Percentiles rank a stretch among this genome's conserved stretches.
These are phyloP conservation scores for Senna tora DNA, from an alignment of 306 rosid genomes.

Conservation along the genomic window DNA sequence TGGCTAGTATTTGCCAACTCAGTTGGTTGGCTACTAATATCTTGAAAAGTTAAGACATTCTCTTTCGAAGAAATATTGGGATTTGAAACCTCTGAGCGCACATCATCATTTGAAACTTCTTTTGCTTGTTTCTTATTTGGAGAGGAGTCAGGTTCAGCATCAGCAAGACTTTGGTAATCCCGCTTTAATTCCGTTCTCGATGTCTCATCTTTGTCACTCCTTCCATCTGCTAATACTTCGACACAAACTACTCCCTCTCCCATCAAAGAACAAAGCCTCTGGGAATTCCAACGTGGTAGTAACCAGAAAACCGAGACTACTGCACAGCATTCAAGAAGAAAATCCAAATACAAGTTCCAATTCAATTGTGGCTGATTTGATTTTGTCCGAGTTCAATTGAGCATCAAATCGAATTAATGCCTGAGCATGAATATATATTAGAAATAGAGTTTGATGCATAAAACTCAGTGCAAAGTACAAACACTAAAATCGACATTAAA, in stretches of 20 bases:
- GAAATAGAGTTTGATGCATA: conserved; percentile 29
- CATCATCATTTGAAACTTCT: conserved; percentile 83
- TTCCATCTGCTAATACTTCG: conserved; percentile 51
- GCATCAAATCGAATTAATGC: conserved; percentile 28
- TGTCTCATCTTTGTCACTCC: conserved; percentile 46
- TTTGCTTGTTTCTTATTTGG: conserved; percentile 72
- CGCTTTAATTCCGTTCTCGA: conserved; percentile 67
- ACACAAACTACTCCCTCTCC: conserved; percentile 69
- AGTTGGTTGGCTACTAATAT: conserved; percentile 76
- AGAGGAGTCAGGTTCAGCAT: conserved; percentile 44
- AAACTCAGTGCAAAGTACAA: conserved; percentile 17
- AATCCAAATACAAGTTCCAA: neutral
- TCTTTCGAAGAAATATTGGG: conserved; percentile 67
- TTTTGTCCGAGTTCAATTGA: conserved; percentile 19
- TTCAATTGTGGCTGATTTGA: conserved; percentile 9
- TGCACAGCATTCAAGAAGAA: conserved; percentile 58
- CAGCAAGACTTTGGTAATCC: conserved; percentile 58
- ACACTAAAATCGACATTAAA: conserved; percentile 15
- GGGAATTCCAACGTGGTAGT: conserved; percentile 31
- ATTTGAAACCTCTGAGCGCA: conserved; percentile 85
- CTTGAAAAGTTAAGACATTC: conserved; percentile 61
- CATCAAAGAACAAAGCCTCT: conserved; percentile 57
- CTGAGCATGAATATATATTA: conserved; percentile 19
- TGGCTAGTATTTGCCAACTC: conserved; percentile 49
- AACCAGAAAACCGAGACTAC: conserved; percentile 37